A percentile compares a stretch with the other conserved stretches of the same genome.
phyloP scores from a whole-genome alignment of 345 rosid genomes.

The Eucalyptus pauciflora region DNA sequence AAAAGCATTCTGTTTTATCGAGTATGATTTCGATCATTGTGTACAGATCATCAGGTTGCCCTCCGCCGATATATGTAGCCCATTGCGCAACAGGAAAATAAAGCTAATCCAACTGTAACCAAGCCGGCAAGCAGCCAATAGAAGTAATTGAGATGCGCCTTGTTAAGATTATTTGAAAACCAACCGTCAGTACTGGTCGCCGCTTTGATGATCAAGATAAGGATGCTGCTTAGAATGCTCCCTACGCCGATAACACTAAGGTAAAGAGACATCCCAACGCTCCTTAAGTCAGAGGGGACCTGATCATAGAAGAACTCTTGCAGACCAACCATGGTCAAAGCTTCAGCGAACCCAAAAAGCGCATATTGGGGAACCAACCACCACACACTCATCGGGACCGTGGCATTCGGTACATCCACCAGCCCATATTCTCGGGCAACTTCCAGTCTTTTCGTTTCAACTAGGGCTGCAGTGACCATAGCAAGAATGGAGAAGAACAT shows the following conservation, averaged over 20 bases:
- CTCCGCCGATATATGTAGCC: slow-evolving; percentile 6
- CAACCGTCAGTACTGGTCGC: neutral
- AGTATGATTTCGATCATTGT: neutral
- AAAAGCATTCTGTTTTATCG: neutral
- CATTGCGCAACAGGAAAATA: slow-evolving; percentile 1
- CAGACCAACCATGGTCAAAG: slow-evolving; percentile 16
- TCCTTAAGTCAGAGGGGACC: slow-evolving; percentile 11
- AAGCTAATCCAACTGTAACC: neutral
- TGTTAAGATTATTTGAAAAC: slow-evolving; percentile 14
- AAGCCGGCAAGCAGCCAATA: slow-evolving; percentile 11
- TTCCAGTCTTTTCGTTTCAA: slow-evolving; percentile 9
- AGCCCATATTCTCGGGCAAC: slow-evolving; percentile 5
- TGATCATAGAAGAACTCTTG: slow-evolving; percentile 25
- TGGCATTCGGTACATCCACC: neutral
- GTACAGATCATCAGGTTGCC: neutral
- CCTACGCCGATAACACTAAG: slow-evolving; percentile 13
- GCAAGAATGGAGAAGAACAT: slow-evolving; percentile 5
- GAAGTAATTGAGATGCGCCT: slow-evolving; percentile 20
- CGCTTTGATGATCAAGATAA: slow-evolving; percentile 1
- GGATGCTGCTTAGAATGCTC: slow-evolving; percentile 9
- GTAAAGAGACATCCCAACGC: slow-evolving; percentile 14
- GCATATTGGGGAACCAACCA: slow-evolving; percentile 21
- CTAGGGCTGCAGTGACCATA: slow-evolving; percentile 10
- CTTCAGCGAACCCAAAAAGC: slow-evolving; percentile 11
- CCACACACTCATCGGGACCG: slow-evolving; percentile 16